Conservation (phyloP, 1,284 basidiomycete genomes). For the Leccinum huronense region DNA sequence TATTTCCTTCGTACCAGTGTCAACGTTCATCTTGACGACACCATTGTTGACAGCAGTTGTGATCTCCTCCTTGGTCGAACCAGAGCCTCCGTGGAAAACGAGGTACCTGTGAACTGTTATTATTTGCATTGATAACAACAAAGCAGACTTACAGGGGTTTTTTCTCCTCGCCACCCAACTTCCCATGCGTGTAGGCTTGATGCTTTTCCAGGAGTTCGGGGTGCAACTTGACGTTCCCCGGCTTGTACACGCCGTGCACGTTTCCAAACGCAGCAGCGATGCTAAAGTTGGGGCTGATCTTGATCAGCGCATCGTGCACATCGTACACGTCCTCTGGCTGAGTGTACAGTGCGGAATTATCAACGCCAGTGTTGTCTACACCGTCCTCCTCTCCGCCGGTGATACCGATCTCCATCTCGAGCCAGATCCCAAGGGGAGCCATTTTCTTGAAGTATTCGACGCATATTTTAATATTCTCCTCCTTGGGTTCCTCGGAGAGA, state of each 20-base stretch:
- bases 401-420: slow-evolving; percentile 99
- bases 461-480: slow-evolving; percentile 95
- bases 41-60: slow-evolving; percentile 88
- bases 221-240: slow-evolving; percentile 82
- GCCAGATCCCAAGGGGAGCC: slow-evolving; percentile 92
- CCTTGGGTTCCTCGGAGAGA: slow-evolving; percentile 97
- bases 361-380: slow-evolving; percentile 94
- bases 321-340: slow-evolving; percentile 97
- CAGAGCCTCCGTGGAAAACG: slow-evolving; percentile 99
- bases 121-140: neutral
- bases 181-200: slow-evolving; percentile 74
- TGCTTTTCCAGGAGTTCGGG: slow-evolving; percentile 94
- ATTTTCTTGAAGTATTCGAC: slow-evolving; percentile 96
- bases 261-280: slow-evolving; percentile 88
- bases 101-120: slow-evolving; percentile 65
- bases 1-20: too few relatives aligned
- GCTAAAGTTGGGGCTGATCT: slow-evolving; percentile 91
- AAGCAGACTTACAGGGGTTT: slow-evolving; percentile 75
- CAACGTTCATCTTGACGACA: slow-evolving; percentile 97
- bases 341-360: slow-evolving; percentile 94
- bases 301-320: slow-evolving; percentile 80
- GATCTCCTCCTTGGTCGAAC: slow-evolving; percentile 97
- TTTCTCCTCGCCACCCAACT: slow-evolving; percentile 66
- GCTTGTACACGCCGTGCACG: slow-evolving; percentile 87
- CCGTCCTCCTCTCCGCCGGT: slow-evolving; percentile 99